Evolutionary conservation across 2,329 filamentous ascomycete species (phyloP).

Genomic region (Blastomyces gilchristii): DNA sequence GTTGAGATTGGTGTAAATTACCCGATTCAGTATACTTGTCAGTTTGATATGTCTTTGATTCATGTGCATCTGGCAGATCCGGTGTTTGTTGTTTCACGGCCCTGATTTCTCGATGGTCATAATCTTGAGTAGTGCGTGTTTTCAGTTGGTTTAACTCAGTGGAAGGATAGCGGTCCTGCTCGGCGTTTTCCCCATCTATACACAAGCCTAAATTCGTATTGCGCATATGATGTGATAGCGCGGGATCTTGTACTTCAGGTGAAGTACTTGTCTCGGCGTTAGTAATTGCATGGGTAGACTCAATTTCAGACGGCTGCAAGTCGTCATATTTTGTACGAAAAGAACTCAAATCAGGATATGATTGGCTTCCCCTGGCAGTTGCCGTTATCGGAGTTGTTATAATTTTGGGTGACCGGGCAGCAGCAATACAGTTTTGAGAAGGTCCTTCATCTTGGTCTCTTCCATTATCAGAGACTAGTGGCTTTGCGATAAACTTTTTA

Average conservation of each 20-base stretch:
- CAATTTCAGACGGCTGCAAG: neutral
- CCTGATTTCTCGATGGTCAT: constrained; percentile 11
- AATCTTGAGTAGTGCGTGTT: constrained; percentile 12
- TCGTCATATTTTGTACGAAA: neutral
- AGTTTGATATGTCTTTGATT: neutral
- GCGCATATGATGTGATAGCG: neutral
- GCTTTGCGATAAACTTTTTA: constrained; percentile 1
- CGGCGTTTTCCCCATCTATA: neutral
- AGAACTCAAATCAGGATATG: neutral
- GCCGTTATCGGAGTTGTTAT: neutral
- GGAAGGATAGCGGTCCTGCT: neutral
- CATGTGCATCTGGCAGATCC: neutral
- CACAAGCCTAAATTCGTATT: neutral
- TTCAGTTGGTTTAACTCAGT: constrained; percentile 5
- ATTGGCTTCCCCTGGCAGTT: neutral
- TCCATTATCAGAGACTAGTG: neutral
- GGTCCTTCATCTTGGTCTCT: neutral
- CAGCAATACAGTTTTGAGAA: neutral
- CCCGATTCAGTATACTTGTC: neutral
- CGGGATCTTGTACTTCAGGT: neutral
- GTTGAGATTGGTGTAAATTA: neutral
- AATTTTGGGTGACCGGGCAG: neutral
- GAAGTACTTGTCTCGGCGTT: neutral
- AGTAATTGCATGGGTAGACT: neutral
- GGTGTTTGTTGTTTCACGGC: neutral